Evolutionary conservation across 495 filamentous ascomycete species (phyloP).

Genomic region (Xeromyces bisporus): DNA sequence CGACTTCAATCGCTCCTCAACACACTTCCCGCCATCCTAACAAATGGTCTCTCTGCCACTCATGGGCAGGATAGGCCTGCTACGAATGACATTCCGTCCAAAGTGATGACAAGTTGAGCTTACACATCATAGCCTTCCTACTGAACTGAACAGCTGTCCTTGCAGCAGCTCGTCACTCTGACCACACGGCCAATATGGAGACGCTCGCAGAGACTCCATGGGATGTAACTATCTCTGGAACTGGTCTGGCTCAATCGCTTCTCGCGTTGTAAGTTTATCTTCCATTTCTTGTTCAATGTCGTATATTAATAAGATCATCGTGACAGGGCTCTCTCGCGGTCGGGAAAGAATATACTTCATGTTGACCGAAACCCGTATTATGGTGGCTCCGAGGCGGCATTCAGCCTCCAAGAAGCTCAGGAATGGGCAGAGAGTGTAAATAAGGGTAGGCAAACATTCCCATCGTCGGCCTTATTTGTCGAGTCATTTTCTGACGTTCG

Average conservation of each 20-base stretch:
- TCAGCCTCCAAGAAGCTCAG: slow-evolving; percentile 69
- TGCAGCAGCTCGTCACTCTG: slow-evolving; percentile 5
- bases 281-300: slow-evolving; percentile 20
- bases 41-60: slow-evolving; percentile 4
- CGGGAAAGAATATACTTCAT: slow-evolving; percentile 81
- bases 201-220: slow-evolving; percentile 62
- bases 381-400: slow-evolving; percentile 69
- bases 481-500: slow-evolving; percentile 10
- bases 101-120: too few relatives aligned
- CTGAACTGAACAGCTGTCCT: slow-evolving; percentile 8
- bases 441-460: slow-evolving; percentile 19
- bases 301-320: slow-evolving; percentile 42
- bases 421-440: slow-evolving; percentile 46
- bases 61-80: background rate
- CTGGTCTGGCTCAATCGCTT: slow-evolving; percentile 76
- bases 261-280: slow-evolving; percentile 63
- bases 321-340: slow-evolving; percentile 77
- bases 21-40: slow-evolving; percentile 1
- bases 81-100: too few relatives aligned
- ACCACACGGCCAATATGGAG: slow-evolving; percentile 42
- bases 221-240: slow-evolving; percentile 86
- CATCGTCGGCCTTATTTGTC: background rate
- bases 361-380: slow-evolving; percentile 79
- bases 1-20: slow-evolving; percentile 9
- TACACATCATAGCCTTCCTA: slow-evolving; percentile 11